phyloP scores from a whole-genome alignment of 176 grass and related monocot species.

The Triticum aestivum region IWGSC_CS_RefSeq_v2.1 NC_057814.1:9182821-9183320 shows the following conservation, averaged over 20 bases:
- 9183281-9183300: too few relatives aligned
- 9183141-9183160: too few relatives aligned
- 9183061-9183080: slow-evolving; percentile 66
- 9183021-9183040: slow-evolving; percentile 24
- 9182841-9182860: background rate
- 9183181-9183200: too few relatives aligned
- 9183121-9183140: too few relatives aligned
- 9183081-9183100: slow-evolving; percentile 77
- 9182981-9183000: background rate
- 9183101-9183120: too few relatives aligned
- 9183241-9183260: too few relatives aligned
- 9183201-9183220: too few relatives aligned
- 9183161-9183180: too few relatives aligned
- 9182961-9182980: background rate
- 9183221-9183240: too few relatives aligned
- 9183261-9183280: too few relatives aligned
- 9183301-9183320: too few relatives aligned
- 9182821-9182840: background rate
- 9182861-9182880: background rate
- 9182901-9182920: background rate
- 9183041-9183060: slow-evolving; percentile 25
- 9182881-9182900: background rate
- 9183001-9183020: slow-evolving; percentile 34
- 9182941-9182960: background rate
- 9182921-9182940: background rate